phyloP scores from a whole-genome alignment of 208 protist genomes.

The Leishmania turanica region DNA sequence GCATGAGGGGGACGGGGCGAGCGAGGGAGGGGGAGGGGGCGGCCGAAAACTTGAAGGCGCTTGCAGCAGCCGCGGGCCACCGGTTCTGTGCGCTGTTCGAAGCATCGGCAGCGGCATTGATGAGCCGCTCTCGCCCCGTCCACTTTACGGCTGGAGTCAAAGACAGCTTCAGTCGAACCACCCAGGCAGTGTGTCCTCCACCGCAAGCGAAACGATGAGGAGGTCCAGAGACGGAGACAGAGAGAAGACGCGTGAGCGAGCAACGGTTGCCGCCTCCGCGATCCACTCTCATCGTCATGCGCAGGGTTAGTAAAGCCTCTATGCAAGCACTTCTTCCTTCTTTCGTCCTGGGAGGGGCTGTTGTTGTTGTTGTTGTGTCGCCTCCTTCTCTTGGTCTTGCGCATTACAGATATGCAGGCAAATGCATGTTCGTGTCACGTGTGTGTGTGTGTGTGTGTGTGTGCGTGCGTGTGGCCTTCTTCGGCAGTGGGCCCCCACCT shows the following conservation, averaged over 20 bases:
- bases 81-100: not conserved
- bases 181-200: not conserved
- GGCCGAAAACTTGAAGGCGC: not conserved
- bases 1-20: not conserved
- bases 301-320: not conserved
- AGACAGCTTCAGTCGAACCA: not conserved
- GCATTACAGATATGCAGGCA: not conserved
- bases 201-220: not conserved
- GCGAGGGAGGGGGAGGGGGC: not conserved
- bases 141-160: not conserved
- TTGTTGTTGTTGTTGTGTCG: too few relatives aligned
- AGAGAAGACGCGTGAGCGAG: not conserved
- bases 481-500: not conserved
- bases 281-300: not conserved
- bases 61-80: not conserved
- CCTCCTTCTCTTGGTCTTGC: not conserved
- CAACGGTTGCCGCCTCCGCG: not conserved
- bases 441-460: too few relatives aligned
- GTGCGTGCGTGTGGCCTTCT: not conserved
- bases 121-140: not conserved
- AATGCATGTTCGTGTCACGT: not conserved
- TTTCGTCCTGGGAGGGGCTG: too few relatives aligned
- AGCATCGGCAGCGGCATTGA: not conserved
- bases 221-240: not conserved
- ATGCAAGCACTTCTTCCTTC: not conserved